Percentiles rank a stretch among this genome's conserved stretches.
Conservation (phyloP, 805 yeast species). For the Lipomyces oligophaga region DNA sequence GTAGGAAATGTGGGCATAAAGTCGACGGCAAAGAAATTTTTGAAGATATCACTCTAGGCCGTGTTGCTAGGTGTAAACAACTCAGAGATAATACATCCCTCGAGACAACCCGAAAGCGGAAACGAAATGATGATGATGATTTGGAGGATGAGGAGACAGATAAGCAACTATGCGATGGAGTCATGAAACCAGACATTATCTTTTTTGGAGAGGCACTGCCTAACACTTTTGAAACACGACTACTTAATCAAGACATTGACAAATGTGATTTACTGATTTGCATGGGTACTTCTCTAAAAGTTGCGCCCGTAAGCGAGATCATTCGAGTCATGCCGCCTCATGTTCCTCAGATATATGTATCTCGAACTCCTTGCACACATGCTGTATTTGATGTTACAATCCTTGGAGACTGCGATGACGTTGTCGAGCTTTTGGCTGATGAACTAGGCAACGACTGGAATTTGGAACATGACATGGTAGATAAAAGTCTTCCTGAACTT, state of each 20-base stretch:
- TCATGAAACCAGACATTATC: conserved; percentile 88
- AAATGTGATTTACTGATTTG: conserved; percentile 77
- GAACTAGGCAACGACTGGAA: conserved; percentile 58
- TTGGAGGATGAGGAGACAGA: conserved; percentile 32
- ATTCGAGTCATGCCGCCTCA: conserved; percentile 66
- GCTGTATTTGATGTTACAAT: conserved; percentile 74
- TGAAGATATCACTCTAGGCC: conserved; percentile 53
- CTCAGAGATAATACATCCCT: conserved; percentile 41
- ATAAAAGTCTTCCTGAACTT: too few species aligned
- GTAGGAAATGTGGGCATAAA: conserved; percentile 67
- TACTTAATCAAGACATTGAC: conserved; percentile 53
- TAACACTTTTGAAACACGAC: conserved; percentile 54
- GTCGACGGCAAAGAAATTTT: conserved; percentile 65
- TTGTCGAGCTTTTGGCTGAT: conserved; percentile 59
- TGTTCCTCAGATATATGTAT: conserved; percentile 80
- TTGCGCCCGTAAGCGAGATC: conserved; percentile 86
- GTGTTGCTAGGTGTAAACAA: conserved; percentile 58
- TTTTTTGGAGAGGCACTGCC: conserved; percentile 88
- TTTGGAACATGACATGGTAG: conserved; percentile 31
- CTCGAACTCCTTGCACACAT: conserved; percentile 70
- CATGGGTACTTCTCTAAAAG: conserved; percentile 87
- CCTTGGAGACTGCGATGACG: conserved; percentile 77
- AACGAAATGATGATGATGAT: conserved; percentile 36
- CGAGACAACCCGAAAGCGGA: conserved; percentile 37
- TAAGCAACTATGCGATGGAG: conserved; percentile 50